A percentile compares a stretch with the other conserved stretches of the same genome.
Evolutionary conservation across 257 asterid species (phyloP).

Genomic region (Solanum etuberosum): DNA sequence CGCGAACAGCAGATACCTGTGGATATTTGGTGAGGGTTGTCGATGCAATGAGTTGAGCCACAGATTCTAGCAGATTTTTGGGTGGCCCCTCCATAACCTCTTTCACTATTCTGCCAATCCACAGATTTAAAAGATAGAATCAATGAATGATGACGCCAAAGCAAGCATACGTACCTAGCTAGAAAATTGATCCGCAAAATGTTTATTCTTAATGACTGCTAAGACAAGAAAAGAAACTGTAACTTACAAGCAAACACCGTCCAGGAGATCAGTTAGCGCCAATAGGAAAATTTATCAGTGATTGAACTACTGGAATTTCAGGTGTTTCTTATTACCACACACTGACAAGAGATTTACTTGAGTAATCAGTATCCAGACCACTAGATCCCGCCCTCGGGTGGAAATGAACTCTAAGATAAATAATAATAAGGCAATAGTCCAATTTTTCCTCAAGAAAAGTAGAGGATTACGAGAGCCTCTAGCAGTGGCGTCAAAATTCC

Average conservation of each 20-base stretch:
- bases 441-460: background rate
- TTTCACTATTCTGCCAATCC: slow-evolving; percentile 47
- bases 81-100: slow-evolving; percentile 69
- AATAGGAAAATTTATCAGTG: background rate
- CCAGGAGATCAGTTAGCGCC: background rate
- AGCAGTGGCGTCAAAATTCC: background rate
- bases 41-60: slow-evolving; percentile 60
- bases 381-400: background rate
- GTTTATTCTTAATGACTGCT: background rate
- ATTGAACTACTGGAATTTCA: background rate
- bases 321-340: background rate
- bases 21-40: slow-evolving; percentile 36
- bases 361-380: background rate
- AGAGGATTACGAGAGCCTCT: background rate
- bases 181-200: background rate
- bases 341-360: background rate
- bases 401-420: background rate
- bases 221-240: background rate
- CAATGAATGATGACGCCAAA: background rate
- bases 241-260: background rate
- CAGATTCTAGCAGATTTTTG: slow-evolving; percentile 68
- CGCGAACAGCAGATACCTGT: slow-evolving; percentile 51
- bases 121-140: background rate
- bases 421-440: background rate
- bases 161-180: background rate